These are phyloP conservation scores for Cenchrus fungigraminus DNA, from an alignment of 176 grass and related monocot genomes.

Conservation along the genomic window DNA sequence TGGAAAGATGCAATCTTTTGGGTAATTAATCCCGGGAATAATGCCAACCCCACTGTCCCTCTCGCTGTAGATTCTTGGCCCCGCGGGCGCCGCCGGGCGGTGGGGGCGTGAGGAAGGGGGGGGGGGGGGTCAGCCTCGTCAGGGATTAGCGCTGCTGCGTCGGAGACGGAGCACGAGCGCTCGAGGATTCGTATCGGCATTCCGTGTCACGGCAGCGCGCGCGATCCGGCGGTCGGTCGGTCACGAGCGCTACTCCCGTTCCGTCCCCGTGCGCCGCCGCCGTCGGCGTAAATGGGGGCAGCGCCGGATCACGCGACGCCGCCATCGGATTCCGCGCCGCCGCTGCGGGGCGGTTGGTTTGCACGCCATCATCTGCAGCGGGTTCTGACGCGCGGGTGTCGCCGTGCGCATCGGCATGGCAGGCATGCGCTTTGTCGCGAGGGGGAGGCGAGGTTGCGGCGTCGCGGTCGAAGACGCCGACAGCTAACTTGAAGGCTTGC, in stretches of 20 bases:
- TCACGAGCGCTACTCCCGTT: slow-evolving; percentile 27
- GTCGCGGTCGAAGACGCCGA: slow-evolving; percentile 22
- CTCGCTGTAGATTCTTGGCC: slow-evolving; percentile 44
- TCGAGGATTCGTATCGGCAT: neutral
- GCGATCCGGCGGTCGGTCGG: slow-evolving; percentile 15
- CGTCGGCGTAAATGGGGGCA: neutral
- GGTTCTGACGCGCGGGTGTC: neutral
- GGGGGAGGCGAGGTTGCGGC: neutral
- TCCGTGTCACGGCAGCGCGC: neutral
- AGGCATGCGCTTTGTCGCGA: neutral
- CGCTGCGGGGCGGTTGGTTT: neutral
- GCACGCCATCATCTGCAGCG: too few species aligned
- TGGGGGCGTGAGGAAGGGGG: slow-evolving; percentile 15
- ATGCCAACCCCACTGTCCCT: slow-evolving; percentile 23
- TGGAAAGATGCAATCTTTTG: slow-evolving; percentile 43
- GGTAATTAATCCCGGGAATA: slow-evolving; percentile 7
- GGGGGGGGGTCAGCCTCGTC: neutral
- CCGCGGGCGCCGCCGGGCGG: neutral
- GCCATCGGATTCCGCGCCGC: slow-evolving; percentile 10
- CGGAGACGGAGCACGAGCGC: neutral
- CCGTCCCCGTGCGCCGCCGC: neutral
- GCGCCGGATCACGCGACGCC: neutral
- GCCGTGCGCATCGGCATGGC: neutral
- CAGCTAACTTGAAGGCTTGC: slow-evolving; percentile 20
- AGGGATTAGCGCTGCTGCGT: neutral